These are phyloP conservation scores for Monosporascus sp. DNA, from an alignment of 2,329 filamentous ascomycete species.

Conservation along the genomic window DNA sequence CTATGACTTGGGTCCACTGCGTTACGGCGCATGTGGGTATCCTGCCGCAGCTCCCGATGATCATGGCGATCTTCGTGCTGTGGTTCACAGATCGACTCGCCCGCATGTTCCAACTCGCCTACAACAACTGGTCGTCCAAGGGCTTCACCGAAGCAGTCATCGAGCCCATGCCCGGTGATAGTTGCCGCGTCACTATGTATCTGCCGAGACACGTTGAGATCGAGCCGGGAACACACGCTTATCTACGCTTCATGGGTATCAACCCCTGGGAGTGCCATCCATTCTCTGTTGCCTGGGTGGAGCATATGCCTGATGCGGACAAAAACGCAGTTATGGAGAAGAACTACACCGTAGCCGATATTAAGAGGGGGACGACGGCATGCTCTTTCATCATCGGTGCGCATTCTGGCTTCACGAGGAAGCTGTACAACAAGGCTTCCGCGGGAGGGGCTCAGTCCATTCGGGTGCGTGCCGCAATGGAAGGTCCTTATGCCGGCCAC, in stretches of 20 bases:
- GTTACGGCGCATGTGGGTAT: constrained; percentile 59
- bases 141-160: constrained; percentile 60
- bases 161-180: constrained; percentile 64
- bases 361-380: constrained; percentile 36
- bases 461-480: constrained; percentile 66
- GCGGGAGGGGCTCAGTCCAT: constrained; percentile 47
- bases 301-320: constrained; percentile 42
- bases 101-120: constrained; percentile 58
- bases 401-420: constrained; percentile 81
- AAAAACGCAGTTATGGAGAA: constrained; percentile 34
- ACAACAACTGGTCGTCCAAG: constrained; percentile 56
- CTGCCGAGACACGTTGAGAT: constrained; percentile 62
- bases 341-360: constrained; percentile 15
- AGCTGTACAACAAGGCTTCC: constrained; percentile 66
- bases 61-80: constrained; percentile 67
- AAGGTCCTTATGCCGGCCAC: constrained; percentile 83
- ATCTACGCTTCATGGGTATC: constrained; percentile 63
- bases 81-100: constrained; percentile 69
- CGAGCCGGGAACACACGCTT: constrained; percentile 67
- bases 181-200: constrained; percentile 63
- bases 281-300: constrained; percentile 72
- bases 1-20: constrained; percentile 75
- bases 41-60: constrained; percentile 67
- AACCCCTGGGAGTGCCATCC: constrained; percentile 69
- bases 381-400: constrained; percentile 84